phyloP scores from a whole-genome alignment of 2,329 filamentous ascomycete genomes.

The Hysterium pulicare region DNA sequence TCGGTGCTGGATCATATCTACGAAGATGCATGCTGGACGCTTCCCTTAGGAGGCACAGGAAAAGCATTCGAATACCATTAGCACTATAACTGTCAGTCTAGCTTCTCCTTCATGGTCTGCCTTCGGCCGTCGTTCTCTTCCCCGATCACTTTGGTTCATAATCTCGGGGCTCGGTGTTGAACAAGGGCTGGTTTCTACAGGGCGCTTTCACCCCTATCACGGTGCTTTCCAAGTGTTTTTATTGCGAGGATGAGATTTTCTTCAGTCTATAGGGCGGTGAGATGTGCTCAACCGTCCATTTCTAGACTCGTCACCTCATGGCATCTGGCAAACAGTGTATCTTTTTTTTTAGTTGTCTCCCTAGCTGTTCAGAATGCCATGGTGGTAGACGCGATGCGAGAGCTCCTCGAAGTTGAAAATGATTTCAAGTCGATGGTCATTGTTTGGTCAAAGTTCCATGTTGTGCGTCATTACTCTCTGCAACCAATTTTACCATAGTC shows the following conservation, averaged over 20 bases:
- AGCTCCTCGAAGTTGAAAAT: background rate
- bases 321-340: slow-evolving; percentile 33
- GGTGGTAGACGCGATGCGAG: slow-evolving; percentile 4
- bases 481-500: no score
- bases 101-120: slow-evolving; percentile 17
- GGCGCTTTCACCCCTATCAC: slow-evolving; percentile 21
- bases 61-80: slow-evolving; percentile 33
- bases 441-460: no score
- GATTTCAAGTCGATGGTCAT: background rate
- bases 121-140: slow-evolving; percentile 16
- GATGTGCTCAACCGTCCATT: slow-evolving; percentile 10
- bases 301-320: slow-evolving; percentile 25
- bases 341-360: slow-evolving; percentile 8
- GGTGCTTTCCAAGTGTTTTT: slow-evolving; percentile 10
- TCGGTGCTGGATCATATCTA: slow-evolving; percentile 20
- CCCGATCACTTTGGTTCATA: slow-evolving; percentile 10
- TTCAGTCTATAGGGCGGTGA: slow-evolving; percentile 11
- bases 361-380: slow-evolving; percentile 11
- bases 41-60: slow-evolving; percentile 13
- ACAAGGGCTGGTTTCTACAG: slow-evolving; percentile 21
- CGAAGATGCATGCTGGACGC: slow-evolving; percentile 11
- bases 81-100: slow-evolving; percentile 32
- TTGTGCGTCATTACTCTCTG: no score
- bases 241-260: slow-evolving; percentile 13
- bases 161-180: slow-evolving; percentile 26